These are phyloP conservation scores for Podila verticillata DNA, from an alignment of 192 early-diverging fungal genomes.

Conservation along the genomic window DNA sequence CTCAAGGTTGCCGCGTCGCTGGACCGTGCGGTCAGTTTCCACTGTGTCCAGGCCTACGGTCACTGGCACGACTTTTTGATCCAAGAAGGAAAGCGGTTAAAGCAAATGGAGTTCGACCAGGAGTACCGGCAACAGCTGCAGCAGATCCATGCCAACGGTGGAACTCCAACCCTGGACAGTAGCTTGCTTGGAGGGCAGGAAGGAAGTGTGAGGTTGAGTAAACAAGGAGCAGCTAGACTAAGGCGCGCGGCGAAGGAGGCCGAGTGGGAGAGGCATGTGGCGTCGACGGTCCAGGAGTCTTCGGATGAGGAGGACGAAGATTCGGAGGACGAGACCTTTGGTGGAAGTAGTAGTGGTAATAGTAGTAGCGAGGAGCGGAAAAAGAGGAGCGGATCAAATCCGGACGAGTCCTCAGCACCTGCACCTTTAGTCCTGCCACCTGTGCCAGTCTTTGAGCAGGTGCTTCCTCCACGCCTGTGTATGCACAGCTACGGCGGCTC, in stretches of 20 bases:
- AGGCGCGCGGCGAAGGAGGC: constrained; percentile 36
- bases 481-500: constrained; percentile 90
- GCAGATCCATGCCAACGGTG: constrained; percentile 22
- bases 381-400: background rate
- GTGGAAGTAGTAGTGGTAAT: too few species aligned
- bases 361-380: background rate
- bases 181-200: background rate
- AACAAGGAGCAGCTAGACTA: constrained; percentile 21
- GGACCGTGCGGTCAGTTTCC: constrained; percentile 71
- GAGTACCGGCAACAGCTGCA: constrained; percentile 20
- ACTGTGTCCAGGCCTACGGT: constrained; percentile 84
- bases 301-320: constrained; percentile 50
- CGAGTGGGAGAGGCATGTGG: constrained; percentile 45
- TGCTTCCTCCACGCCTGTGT: constrained; percentile 76
- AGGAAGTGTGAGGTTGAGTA: constrained; percentile 9
- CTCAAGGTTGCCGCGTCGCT: constrained; percentile 74
- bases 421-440: background rate
- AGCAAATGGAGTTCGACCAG: constrained; percentile 24
- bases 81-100: constrained; percentile 45
- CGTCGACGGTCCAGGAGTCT: constrained; percentile 42
- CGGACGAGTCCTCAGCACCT: constrained; percentile 6
- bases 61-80: constrained; percentile 58
- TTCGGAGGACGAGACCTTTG: constrained; percentile 45
- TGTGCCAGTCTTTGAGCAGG: constrained; percentile 8
- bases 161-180: background rate